A percentile compares a stretch with the other conserved stretches of the same genome.
Evolutionary conservation across 2,329 filamentous ascomycete genomes (phyloP).

Genomic region (Fusarium xyrophilum): DNA sequence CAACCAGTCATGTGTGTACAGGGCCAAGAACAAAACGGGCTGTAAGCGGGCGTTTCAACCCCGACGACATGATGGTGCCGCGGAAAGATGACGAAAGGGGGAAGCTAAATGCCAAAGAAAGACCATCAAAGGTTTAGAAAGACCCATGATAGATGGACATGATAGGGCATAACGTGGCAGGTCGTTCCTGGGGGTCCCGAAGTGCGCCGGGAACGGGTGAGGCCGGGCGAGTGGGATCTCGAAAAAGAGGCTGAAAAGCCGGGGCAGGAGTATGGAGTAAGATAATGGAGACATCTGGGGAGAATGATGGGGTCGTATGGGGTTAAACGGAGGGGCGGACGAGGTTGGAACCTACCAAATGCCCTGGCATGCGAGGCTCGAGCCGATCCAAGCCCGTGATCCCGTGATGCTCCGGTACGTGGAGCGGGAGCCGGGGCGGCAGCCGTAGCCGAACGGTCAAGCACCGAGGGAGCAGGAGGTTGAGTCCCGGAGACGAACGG

Average conservation of each 20-base stretch:
- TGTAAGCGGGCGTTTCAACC: slow-evolving; percentile 20
- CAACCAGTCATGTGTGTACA: slow-evolving; percentile 31
- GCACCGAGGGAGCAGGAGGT: slow-evolving; percentile 12
- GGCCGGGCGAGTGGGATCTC: slow-evolving; percentile 38
- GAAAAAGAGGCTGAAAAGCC: slow-evolving; percentile 40
- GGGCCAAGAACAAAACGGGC: slow-evolving; percentile 20
- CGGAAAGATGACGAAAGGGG: slow-evolving; percentile 33
- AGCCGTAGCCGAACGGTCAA: slow-evolving; percentile 41
- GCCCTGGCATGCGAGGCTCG: slow-evolving; percentile 32
- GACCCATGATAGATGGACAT: slow-evolving; percentile 10
- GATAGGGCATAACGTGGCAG: slow-evolving; percentile 23
- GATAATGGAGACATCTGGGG: slow-evolving; percentile 30
- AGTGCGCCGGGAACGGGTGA: slow-evolving; percentile 38
- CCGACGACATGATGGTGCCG: slow-evolving; percentile 34
- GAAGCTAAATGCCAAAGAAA: slow-evolving; percentile 29
- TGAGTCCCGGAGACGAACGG: slow-evolving; percentile 32
- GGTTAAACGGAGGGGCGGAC: slow-evolving; percentile 26
- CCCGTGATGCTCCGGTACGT: slow-evolving; percentile 43
- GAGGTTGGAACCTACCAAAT: slow-evolving; percentile 8
- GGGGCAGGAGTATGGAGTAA: slow-evolving; percentile 35
- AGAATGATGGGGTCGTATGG: slow-evolving; percentile 26
- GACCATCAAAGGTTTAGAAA: slow-evolving; percentile 6
- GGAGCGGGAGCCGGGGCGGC: slow-evolving; percentile 36
- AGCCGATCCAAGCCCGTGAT: slow-evolving; percentile 41
- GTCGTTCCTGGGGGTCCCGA: slow-evolving; percentile 43